Percentiles rank a stretch among this genome's conserved stretches.
phyloP scores from a whole-genome alignment of 1,284 basidiomycete species.

The Neonothopanus nambi region DNA sequence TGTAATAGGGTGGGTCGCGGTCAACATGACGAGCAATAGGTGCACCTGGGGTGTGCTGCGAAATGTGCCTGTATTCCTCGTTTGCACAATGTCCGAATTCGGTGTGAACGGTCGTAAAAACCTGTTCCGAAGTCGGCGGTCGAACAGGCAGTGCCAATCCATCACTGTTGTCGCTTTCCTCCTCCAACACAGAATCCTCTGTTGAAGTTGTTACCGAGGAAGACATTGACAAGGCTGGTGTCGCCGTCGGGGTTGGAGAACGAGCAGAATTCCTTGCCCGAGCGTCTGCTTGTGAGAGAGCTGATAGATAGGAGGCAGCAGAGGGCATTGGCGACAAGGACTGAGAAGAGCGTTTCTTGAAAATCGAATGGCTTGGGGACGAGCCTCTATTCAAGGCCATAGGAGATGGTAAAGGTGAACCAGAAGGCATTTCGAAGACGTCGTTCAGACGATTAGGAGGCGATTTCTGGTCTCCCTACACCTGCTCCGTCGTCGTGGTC shows the following conservation, averaged over 20 bases:
- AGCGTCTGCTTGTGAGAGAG: slow-evolving; percentile 69
- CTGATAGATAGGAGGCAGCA: slow-evolving; percentile 72
- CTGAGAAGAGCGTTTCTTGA: slow-evolving; percentile 59
- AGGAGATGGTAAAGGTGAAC: slow-evolving; percentile 18
- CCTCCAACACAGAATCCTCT: slow-evolving; percentile 61
- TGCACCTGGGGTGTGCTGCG: slow-evolving; percentile 56
- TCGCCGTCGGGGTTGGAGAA: slow-evolving; percentile 53
- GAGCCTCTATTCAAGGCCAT: slow-evolving; percentile 28
- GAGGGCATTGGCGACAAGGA: slow-evolving; percentile 48
- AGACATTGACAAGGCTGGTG: slow-evolving; percentile 68
- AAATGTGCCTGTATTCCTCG: slow-evolving; percentile 66
- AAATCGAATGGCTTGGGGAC: slow-evolving; percentile 54
- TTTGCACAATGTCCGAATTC: slow-evolving; percentile 87
- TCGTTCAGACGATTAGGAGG: too few relatives aligned
- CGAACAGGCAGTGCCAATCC: slow-evolving; percentile 56
- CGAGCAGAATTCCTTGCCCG: slow-evolving; percentile 45
- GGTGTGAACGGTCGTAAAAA: slow-evolving; percentile 75
- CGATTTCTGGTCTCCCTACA: too few relatives aligned
- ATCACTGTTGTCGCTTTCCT: slow-evolving; percentile 43
- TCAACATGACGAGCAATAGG: slow-evolving; percentile 56
- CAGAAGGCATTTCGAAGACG: slow-evolving; percentile 10
- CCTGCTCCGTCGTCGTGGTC: too few relatives aligned
- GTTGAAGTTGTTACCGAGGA: slow-evolving; percentile 66
- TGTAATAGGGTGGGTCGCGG: slow-evolving; percentile 87
- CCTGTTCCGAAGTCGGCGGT: slow-evolving; percentile 75